Conservation (phyloP, 768 basidiomycete species). For the Xerocomus brunneocitrinus region DNA sequence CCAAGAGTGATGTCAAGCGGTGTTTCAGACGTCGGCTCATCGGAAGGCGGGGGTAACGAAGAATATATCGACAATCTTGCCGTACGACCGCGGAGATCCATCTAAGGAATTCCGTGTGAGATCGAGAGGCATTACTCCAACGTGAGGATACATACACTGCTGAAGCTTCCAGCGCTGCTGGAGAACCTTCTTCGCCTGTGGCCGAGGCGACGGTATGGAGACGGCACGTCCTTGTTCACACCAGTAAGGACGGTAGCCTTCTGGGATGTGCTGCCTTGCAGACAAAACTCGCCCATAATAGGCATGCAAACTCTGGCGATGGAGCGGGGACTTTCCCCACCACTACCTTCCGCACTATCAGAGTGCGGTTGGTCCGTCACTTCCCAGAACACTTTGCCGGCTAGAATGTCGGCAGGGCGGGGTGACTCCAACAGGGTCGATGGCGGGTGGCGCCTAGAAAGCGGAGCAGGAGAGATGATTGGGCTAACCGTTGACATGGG, state of each 20-base stretch:
- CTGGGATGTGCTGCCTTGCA: constrained; percentile 13
- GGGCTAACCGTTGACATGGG: constrained; percentile 73
- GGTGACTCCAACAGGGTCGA: constrained; percentile 38
- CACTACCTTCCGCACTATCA: constrained; percentile 34
- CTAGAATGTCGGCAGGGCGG: constrained; percentile 65
- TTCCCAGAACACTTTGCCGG: constrained; percentile 55
- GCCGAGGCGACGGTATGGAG: constrained; percentile 27
- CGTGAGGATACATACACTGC: constrained; percentile 30
- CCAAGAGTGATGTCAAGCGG: constrained; percentile 38
- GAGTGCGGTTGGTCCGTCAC: constrained; percentile 37
- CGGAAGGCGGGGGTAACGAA: constrained; percentile 32
- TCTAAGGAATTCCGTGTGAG: constrained; percentile 14
- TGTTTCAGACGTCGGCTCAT: constrained; percentile 32
- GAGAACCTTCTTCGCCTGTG: constrained; percentile 25
- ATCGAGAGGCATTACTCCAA: constrained; percentile 5
- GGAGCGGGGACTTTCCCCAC: constrained; percentile 22
- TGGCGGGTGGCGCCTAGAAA: constrained; percentile 29
- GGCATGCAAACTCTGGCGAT: constrained; percentile 23
- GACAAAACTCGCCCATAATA: constrained; percentile 37
- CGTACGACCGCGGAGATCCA: constrained; percentile 31
- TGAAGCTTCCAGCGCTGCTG: constrained; percentile 32
- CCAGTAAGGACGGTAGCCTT: constrained; percentile 28
- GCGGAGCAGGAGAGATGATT: constrained; percentile 41
- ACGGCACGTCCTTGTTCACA: constrained; percentile 29
- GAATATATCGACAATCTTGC: constrained; percentile 33